Evolutionary conservation across 768 basidiomycete genomes (phyloP).

Genomic region (Russula olivacea): DNA sequence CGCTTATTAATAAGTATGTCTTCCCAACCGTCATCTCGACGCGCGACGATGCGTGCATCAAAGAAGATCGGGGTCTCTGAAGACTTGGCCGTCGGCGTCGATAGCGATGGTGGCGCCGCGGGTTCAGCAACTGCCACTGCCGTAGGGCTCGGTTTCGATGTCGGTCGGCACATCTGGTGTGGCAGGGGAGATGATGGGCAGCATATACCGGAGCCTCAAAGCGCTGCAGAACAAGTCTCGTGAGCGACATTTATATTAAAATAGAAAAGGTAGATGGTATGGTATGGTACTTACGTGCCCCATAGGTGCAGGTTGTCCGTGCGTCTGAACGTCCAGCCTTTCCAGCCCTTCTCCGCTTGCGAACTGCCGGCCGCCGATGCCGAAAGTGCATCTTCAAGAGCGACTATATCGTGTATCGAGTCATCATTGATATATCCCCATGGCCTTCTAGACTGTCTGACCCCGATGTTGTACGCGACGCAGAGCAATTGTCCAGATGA

Average conservation of each 20-base stretch:
- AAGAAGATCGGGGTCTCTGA: slow-evolving; percentile 57
- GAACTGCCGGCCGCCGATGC: slow-evolving; percentile 32
- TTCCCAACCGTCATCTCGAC: slow-evolving; percentile 75
- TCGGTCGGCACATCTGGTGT: slow-evolving; percentile 32
- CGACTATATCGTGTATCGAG: slow-evolving; percentile 72
- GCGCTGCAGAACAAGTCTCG: slow-evolving; percentile 41
- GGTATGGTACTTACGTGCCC: slow-evolving; percentile 60
- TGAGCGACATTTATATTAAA: not conserved
- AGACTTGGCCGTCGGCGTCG: slow-evolving; percentile 32
- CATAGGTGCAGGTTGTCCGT: slow-evolving; percentile 82
- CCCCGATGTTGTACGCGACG: slow-evolving; percentile 70
- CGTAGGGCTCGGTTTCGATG: slow-evolving; percentile 26
- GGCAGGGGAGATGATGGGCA: slow-evolving; percentile 54
- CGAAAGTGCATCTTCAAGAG: slow-evolving; percentile 49
- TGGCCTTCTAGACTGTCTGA: slow-evolving; percentile 73
- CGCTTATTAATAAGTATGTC: slow-evolving; percentile 69
- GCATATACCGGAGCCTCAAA: slow-evolving; percentile 76
- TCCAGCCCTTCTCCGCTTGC: slow-evolving; percentile 40
- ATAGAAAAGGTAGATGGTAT: not conserved
- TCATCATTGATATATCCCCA: slow-evolving; percentile 83
- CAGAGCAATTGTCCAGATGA: slow-evolving; percentile 80
- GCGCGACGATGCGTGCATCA: slow-evolving; percentile 67
- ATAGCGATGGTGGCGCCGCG: slow-evolving; percentile 28
- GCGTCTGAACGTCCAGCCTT: slow-evolving; percentile 78
- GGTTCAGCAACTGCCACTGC: not conserved